A percentile compares a stretch with the other conserved stretches of the same genome.
Evolutionary conservation across 371 early-diverging fungal species (phyloP).

Genomic region (Synchytrium microbalum): DNA sequence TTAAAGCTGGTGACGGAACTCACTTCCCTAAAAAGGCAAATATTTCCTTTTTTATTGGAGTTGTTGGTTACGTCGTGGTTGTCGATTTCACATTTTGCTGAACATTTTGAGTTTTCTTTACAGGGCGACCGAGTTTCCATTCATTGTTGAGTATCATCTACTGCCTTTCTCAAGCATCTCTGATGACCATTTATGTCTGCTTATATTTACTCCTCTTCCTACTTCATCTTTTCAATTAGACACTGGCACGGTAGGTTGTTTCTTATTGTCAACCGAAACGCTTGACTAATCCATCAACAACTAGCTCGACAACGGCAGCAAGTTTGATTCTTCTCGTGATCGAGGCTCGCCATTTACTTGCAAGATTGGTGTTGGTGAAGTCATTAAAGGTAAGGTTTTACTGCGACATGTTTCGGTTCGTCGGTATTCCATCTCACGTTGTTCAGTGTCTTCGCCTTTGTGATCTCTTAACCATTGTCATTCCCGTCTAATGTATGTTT

Average conservation of each 20-base stretch:
- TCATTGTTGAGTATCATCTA: background rate
- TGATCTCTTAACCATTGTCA: too few species aligned
- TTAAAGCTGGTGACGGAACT: conserved; percentile 13
- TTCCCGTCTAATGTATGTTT: too few species aligned
- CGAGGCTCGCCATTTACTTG: conserved; percentile 61
- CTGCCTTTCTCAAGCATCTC: background rate
- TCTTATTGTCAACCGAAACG: background rate
- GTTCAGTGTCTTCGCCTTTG: too few species aligned
- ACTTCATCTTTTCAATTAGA: background rate
- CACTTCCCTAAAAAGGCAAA: conserved; percentile 18
- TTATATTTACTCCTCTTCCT: conserved; percentile 5
- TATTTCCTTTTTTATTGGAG: conserved; percentile 1
- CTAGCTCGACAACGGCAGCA: conserved; percentile 42
- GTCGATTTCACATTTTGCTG: background rate
- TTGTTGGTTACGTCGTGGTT: background rate
- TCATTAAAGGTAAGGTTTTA: conserved; percentile 51
- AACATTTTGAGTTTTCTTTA: background rate
- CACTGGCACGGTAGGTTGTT: conserved; percentile 5
- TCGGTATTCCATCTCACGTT: too few species aligned
- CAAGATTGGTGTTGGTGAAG: conserved; percentile 74
- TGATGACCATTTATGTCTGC: conserved; percentile 1
- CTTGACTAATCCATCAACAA: background rate
- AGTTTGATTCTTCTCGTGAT: conserved; percentile 77
- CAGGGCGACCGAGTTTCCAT: conserved; percentile 7
- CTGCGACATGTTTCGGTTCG: too few species aligned